Percentiles rank a stretch among this genome's conserved stretches.
phyloP scores from a whole-genome alignment of 768 basidiomycete species.

The Pleurotus giganteus region DNA sequence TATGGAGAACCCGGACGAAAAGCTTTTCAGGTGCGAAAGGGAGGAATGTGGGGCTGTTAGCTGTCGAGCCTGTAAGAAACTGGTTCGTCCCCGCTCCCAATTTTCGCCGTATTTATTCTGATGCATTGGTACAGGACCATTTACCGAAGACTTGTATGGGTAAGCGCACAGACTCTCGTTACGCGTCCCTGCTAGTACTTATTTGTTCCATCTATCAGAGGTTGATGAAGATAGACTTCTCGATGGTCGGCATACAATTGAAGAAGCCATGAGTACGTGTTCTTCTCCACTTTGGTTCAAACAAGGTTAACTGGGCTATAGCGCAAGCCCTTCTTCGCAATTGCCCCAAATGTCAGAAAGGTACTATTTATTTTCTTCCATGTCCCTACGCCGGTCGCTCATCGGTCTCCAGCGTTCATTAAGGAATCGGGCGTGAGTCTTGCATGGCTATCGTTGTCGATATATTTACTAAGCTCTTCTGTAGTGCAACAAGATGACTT shows the following conservation, averaged over 20 bases:
- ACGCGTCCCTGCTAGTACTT: not conserved
- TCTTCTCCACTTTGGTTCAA: not conserved
- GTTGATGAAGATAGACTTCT: slow-evolving; percentile 71
- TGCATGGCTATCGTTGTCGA: not conserved
- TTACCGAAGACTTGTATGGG: slow-evolving; percentile 80
- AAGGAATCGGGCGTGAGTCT: slow-evolving; percentile 71
- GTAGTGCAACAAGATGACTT: slow-evolving; percentile 92
- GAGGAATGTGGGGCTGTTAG: slow-evolving; percentile 72
- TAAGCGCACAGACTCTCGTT: slow-evolving; percentile 19
- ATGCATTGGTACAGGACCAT: slow-evolving; percentile 56
- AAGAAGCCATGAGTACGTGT: slow-evolving; percentile 88
- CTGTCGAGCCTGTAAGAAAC: slow-evolving; percentile 77
- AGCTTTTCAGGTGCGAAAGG: slow-evolving; percentile 55
- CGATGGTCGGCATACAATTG: slow-evolving; percentile 74
- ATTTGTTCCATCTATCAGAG: slow-evolving; percentile 42
- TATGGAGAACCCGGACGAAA: slow-evolving; percentile 67
- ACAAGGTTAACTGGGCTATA: slow-evolving; percentile 22
- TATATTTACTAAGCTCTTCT: slow-evolving; percentile 4
- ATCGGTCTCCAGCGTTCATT: slow-evolving; percentile 58
- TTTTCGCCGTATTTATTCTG: slow-evolving; percentile 2
- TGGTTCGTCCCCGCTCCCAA: slow-evolving; percentile 39
- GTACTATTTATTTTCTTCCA: slow-evolving; percentile 34
- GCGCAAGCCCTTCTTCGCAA: slow-evolving; percentile 82
- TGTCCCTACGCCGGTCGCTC: not conserved
- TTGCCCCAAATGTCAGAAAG: slow-evolving; percentile 84